Evolutionary conservation across 805 yeast genomes (phyloP).

Genomic region (Starmerella sirachaensis): DNA sequence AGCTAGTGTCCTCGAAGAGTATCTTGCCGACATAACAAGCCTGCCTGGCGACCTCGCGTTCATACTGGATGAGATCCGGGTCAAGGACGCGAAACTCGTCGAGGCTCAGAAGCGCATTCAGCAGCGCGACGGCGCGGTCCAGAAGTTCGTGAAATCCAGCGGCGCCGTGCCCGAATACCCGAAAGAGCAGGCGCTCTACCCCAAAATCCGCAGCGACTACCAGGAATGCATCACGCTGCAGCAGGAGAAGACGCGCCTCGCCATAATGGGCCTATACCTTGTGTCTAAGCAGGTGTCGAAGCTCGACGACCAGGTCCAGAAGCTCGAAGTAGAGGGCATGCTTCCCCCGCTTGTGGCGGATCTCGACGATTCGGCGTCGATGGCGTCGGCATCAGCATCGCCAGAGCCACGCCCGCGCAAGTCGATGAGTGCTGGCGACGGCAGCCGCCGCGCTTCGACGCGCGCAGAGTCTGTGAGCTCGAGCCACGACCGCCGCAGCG

Average conservation of each 20-base stretch:
- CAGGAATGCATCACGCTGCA: constrained; percentile 50
- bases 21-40: constrained; percentile 52
- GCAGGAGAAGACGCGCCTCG: constrained; percentile 61
- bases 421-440: constrained; percentile 5
- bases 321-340: constrained; percentile 65
- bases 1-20: constrained; percentile 66
- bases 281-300: constrained; percentile 62
- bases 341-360: constrained; percentile 35
- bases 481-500: background rate
- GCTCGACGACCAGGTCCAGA: constrained; percentile 63
- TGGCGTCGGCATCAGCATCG: constrained; percentile 8
- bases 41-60: constrained; percentile 79
- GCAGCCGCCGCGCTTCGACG: background rate
- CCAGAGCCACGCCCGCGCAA: constrained; percentile 7
- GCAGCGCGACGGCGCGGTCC: constrained; percentile 66
- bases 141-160: constrained; percentile 67
- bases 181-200: constrained; percentile 55
- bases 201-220: constrained; percentile 59
- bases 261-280: constrained; percentile 72
- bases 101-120: constrained; percentile 56
- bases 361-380: constrained; percentile 11
- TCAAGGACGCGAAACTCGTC: constrained; percentile 51
- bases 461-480: constrained; percentile 1
- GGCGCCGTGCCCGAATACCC: constrained; percentile 76
- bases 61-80: constrained; percentile 63